Percentiles rank a stretch among this genome's conserved stretches.
Conservation (phyloP, 257 asterid genomes). For the Handroanthus guayacan region DNA sequence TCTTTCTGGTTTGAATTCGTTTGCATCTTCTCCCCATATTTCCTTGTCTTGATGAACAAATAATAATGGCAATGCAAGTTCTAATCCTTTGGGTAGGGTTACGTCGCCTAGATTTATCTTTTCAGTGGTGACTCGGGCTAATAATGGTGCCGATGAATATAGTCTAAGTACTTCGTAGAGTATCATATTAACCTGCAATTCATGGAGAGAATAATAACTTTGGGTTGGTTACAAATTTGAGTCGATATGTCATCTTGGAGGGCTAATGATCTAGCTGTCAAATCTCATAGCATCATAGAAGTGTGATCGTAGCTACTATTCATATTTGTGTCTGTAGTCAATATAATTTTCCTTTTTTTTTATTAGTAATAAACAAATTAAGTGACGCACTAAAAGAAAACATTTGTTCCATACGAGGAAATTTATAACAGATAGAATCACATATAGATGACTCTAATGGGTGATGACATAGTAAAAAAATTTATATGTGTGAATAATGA, state of each 20-base stretch:
- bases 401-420: too few species aligned
- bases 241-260: not conserved
- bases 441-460: too few species aligned
- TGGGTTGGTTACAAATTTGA: not conserved
- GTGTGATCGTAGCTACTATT: too few species aligned
- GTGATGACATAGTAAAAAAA: too few species aligned
- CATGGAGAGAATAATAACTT: not conserved
- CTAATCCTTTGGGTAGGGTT: slow-evolving; percentile 42
- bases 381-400: too few species aligned
- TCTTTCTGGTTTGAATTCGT: slow-evolving; percentile 60
- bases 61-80: slow-evolving; percentile 36
- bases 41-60: slow-evolving; percentile 45
- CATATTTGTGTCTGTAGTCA: too few species aligned
- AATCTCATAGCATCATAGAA: too few species aligned
- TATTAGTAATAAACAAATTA: too few species aligned
- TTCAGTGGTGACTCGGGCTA: slow-evolving; percentile 9
- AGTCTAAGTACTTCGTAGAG: slow-evolving; percentile 51
- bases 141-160: slow-evolving; percentile 43
- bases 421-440: too few species aligned
- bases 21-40: slow-evolving; percentile 55
- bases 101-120: slow-evolving; percentile 47
- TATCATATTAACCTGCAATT: slow-evolving; percentile 49
- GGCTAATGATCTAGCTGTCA: too few species aligned
- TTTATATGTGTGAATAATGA: too few species aligned
- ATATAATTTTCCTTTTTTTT: too few species aligned